These are phyloP conservation scores for Emergomyces africanus DNA, from an alignment of 2,329 filamentous ascomycete species.

Conservation along the genomic window DNA sequence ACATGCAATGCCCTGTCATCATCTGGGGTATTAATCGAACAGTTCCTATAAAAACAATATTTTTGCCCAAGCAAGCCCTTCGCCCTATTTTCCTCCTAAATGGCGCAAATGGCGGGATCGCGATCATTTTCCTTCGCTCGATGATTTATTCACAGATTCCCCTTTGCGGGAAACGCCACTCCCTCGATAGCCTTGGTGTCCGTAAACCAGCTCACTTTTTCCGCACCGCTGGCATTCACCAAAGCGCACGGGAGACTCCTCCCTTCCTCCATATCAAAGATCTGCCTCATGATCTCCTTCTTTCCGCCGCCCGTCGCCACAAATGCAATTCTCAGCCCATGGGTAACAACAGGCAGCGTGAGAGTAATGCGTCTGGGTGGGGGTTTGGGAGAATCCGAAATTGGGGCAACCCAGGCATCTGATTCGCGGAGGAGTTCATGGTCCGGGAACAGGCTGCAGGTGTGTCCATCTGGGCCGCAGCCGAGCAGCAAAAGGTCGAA, in stretches of 20 bases:
- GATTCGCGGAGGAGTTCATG: slow-evolving; percentile 77
- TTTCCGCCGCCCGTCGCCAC: slow-evolving; percentile 82
- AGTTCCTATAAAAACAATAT: background rate
- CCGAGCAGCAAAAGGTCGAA: slow-evolving; percentile 91
- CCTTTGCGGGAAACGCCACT: slow-evolving; percentile 66
- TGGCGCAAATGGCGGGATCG: background rate
- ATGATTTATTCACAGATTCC: slow-evolving; percentile 41
- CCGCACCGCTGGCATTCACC: slow-evolving; percentile 71
- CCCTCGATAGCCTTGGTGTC: slow-evolving; percentile 77
- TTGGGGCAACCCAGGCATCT: slow-evolving; percentile 82
- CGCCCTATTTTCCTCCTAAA: background rate
- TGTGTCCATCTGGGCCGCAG: slow-evolving; percentile 92
- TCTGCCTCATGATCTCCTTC: slow-evolving; percentile 82
- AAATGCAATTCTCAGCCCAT: slow-evolving; percentile 77
- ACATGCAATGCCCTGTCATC: background rate
- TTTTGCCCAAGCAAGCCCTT: background rate
- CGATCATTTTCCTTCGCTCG: background rate
- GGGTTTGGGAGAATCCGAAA: slow-evolving; percentile 90
- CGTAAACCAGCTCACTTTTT: slow-evolving; percentile 91
- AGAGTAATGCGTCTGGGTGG: slow-evolving; percentile 84
- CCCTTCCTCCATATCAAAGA: slow-evolving; percentile 69
- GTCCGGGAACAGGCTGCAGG: slow-evolving; percentile 88
- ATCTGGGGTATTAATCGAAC: background rate
- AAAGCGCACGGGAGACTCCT: slow-evolving; percentile 68
- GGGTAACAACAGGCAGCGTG: slow-evolving; percentile 78